These are phyloP conservation scores for Vigna hirtella DNA, from an alignment of 306 rosid species.

Conservation along the genomic window DNA sequence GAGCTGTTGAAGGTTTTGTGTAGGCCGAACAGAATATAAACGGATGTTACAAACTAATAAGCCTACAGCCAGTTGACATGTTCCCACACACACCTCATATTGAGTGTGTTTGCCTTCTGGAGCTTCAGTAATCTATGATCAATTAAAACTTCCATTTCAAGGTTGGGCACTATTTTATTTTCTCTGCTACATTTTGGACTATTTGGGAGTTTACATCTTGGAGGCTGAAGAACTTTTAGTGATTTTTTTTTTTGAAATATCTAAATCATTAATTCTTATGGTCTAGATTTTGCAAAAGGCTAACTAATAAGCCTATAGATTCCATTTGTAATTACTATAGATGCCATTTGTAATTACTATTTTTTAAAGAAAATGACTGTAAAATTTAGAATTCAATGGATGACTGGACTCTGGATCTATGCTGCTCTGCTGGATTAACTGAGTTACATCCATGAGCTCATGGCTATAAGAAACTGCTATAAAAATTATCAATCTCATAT, in stretches of 20 bases:
- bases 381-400: constrained; percentile 25
- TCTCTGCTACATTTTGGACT: constrained; percentile 34
- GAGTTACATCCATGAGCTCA: neutral
- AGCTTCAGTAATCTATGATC: constrained; percentile 61
- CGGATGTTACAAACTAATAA: constrained; percentile 83
- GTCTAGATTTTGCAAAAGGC: constrained; percentile 31
- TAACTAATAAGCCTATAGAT: neutral
- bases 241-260: constrained; percentile 37
- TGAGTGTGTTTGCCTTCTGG: constrained; percentile 89
- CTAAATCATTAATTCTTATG: constrained; percentile 24
- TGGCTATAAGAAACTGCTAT: constrained; percentile 13
- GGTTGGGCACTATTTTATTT: constrained; percentile 42
- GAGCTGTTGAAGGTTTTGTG: constrained; percentile 48
- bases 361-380: constrained; percentile 28
- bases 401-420: constrained; percentile 8
- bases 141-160: constrained; percentile 31
- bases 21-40: constrained; percentile 74
- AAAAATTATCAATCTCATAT: constrained; percentile 7
- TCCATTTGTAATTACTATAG: neutral
- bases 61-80: constrained; percentile 96
- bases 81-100: constrained; percentile 99
- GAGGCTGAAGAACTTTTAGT: constrained; percentile 33
- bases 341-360: constrained; percentile 17
- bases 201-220: constrained; percentile 18
- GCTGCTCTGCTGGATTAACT: constrained; percentile 31